Base-by-base conservation (phyloP, 1,284 basidiomycete species). In the Sporisorium exsertum region DNA sequence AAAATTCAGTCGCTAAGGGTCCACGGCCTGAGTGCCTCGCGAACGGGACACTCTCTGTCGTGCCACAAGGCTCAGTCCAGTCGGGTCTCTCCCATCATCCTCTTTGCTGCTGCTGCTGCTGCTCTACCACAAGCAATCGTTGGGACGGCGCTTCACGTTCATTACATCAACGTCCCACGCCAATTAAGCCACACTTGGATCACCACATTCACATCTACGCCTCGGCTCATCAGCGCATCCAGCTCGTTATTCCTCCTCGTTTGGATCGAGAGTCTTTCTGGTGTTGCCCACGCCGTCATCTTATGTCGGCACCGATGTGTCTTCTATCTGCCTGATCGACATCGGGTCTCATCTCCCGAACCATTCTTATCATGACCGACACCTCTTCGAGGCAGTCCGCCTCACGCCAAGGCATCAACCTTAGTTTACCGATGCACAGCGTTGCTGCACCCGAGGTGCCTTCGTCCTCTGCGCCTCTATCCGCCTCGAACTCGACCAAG, bases 361-460 rank as follows among this genome's bases (percentile, higher is more conserved):
- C 12, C 51, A 29, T 5, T 10, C 26, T 18, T 10, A 26, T 20
- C 47, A 64, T 70, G 67, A 55, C 61, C 29, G 58, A 61, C 22
- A 54, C 69, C 29, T 50, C 63, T 49, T 50, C 63, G 16, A 18
- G 27, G 1, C 69, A 37, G 13, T 7, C 24, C 24, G 29, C 32
- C n/a, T 42, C 59, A 26, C 32, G 56, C 18, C 20, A 24, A 16
- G 40, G 7, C 22, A 13, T 29, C 51, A 51, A 47, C 29, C 46
- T 55, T 24, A 56, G 69, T 26, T 40, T 58, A 16, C 55, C 68
- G 6, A n/a, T 58, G n/a, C 63, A 55, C 24, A 50, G 18, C 27
- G 45, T 61, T 33, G 29, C 51, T 29, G 61, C 49, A 40, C 46
- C 62, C 7, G 58, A 52, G 3, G 50, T 27, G 56, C 12, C 16